A percentile compares a stretch with the other conserved stretches of the same genome.
These are phyloP conservation scores for Westerdykella aurantiaca DNA, from an alignment of 2,329 filamentous ascomycete species.

Conservation along the genomic window DNA sequence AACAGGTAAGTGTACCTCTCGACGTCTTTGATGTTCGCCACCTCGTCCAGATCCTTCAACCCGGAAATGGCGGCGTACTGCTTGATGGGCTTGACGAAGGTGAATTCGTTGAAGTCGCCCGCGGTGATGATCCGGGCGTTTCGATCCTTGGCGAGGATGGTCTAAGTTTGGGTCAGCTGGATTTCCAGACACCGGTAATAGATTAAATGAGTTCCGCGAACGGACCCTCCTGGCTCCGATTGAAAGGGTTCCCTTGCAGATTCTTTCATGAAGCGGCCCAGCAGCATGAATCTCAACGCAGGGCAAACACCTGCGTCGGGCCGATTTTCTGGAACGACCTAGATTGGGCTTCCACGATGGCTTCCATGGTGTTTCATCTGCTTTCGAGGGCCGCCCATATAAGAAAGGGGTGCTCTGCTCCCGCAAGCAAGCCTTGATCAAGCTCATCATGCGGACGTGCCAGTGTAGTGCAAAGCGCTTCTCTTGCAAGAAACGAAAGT, in stretches of 20 bases:
- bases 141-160: conserved; percentile 52
- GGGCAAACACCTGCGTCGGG: no score
- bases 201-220: no score
- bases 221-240: no score
- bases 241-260: no score
- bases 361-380: no score
- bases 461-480: not conserved
- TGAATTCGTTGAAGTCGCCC: conserved; percentile 70
- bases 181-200: not conserved
- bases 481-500: not conserved
- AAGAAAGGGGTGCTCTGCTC: no score
- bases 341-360: no score
- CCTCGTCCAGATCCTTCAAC: conserved; percentile 58
- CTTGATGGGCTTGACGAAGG: conserved; percentile 55
- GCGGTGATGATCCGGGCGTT: conserved; percentile 55
- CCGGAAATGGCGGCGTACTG: conserved; percentile 51
- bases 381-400: no score
- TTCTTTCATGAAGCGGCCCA: no score
- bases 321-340: no score
- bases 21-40: conserved; percentile 44
- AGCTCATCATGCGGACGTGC: not conserved
- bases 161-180: conserved; percentile 29
- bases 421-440: not conserved
- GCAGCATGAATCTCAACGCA: no score
- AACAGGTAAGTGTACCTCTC: conserved; percentile 69